Evolutionary conservation across 2,329 filamentous ascomycete genomes (phyloP).

Genomic region (Westerdykella aurantiaca): DNA sequence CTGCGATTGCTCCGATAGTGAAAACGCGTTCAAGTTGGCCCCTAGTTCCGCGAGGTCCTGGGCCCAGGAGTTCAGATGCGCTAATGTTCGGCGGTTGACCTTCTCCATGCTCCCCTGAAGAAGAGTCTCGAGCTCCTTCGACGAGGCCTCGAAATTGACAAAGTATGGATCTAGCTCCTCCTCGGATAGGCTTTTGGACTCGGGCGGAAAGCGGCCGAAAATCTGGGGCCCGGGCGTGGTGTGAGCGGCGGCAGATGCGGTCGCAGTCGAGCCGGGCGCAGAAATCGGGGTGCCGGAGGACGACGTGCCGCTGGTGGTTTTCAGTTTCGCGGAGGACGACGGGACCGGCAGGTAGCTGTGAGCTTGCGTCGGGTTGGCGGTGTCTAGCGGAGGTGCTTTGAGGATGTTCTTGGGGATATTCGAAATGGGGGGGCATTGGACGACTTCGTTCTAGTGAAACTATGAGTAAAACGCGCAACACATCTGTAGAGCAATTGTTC

Average conservation of each 20-base stretch:
- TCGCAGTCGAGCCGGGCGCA: slow-evolving; percentile 47
- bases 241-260: slow-evolving; percentile 52
- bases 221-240: slow-evolving; percentile 57
- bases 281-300: slow-evolving; percentile 50
- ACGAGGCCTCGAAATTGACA: slow-evolving; percentile 83
- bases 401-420: slow-evolving; percentile 91
- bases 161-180: slow-evolving; percentile 95
- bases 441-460: slow-evolving; percentile 70
- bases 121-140: slow-evolving; percentile 82
- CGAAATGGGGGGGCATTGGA: slow-evolving; percentile 82
- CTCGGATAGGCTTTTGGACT: slow-evolving; percentile 70
- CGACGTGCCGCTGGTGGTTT: slow-evolving; percentile 44
- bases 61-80: slow-evolving; percentile 75
- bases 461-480: slow-evolving; percentile 7
- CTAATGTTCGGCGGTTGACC: slow-evolving; percentile 83
- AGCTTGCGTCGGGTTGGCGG: slow-evolving; percentile 82
- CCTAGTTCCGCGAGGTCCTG: slow-evolving; percentile 88
- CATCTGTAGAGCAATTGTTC: slow-evolving; percentile 8
- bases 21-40: slow-evolving; percentile 95
- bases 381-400: slow-evolving; percentile 90
- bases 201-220: slow-evolving; percentile 76
- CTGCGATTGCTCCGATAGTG: slow-evolving; percentile 83
- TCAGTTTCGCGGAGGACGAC: slow-evolving; percentile 78
- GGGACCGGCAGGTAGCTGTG: slow-evolving; percentile 87
- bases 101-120: slow-evolving; percentile 94